Percentiles rank a stretch among this genome's conserved stretches.
phyloP scores from a whole-genome alignment of 108 stramenopile species.

The Licmophora abbreviata region DNA sequence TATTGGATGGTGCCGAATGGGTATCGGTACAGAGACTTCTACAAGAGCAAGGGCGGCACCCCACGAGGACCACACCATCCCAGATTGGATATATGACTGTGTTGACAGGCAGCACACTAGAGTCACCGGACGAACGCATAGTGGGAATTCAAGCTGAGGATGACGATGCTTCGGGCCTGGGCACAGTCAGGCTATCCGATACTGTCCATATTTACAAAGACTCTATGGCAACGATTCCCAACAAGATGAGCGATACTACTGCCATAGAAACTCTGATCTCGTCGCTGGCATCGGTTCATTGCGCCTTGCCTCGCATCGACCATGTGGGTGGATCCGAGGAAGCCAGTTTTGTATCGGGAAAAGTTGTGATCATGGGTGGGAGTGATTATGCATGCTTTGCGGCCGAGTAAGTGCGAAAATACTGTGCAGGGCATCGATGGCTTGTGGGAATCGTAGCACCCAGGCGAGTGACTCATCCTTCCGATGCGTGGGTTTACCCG shows the following conservation, averaged over 20 bases:
- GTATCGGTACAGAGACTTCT: slow-evolving; percentile 16
- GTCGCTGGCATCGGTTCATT: slow-evolving; percentile 46
- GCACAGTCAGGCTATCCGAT: slow-evolving; percentile 9
- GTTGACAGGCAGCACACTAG: slow-evolving; percentile 13
- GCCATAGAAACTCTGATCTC: slow-evolving; percentile 52
- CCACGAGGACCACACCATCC: not conserved
- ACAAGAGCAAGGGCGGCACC: not conserved
- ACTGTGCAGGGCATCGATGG: not conserved
- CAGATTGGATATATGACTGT: slow-evolving; percentile 27
- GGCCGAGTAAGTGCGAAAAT: slow-evolving; percentile 35
- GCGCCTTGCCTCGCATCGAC: slow-evolving; percentile 38
- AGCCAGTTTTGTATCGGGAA: slow-evolving; percentile 2
- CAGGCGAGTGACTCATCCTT: not conserved
- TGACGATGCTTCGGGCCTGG: not conserved
- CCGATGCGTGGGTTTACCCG: not conserved
- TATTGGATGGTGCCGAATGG: slow-evolving; percentile 38
- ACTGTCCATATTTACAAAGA: slow-evolving; percentile 26
- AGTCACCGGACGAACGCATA: slow-evolving; percentile 16
- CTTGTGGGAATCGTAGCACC: not conserved
- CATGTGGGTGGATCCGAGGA: slow-evolving; percentile 45
- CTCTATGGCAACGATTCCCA: slow-evolving; percentile 49
- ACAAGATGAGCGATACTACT: slow-evolving; percentile 35
- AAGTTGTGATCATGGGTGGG: slow-evolving; percentile 68
- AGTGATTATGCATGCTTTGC: slow-evolving; percentile 58
- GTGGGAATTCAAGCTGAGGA: slow-evolving; percentile 21